phyloP scores from a whole-genome alignment of 345 rosid species.

The Raphanus raphanistrum region DNA sequence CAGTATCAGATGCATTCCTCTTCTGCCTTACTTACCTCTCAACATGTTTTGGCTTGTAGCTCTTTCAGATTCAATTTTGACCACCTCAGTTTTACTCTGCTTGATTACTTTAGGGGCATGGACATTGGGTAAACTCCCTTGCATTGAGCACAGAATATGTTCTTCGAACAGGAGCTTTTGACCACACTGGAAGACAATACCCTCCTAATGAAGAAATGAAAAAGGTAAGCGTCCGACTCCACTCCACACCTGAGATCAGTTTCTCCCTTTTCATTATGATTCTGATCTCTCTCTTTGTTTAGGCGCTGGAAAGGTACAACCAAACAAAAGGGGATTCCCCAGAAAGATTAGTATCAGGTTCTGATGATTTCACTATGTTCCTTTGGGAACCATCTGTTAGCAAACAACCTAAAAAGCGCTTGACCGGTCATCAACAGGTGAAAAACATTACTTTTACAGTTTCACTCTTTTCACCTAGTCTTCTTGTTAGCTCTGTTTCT shows the following conservation, averaged over 20 bases:
- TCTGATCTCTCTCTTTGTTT: conserved; percentile 17
- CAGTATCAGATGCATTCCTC: background rate
- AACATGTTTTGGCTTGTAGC: background rate
- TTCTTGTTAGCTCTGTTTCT: background rate
- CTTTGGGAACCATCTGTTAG: conserved; percentile 92
- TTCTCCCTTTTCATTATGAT: conserved; percentile 3
- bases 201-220: conserved; percentile 87
- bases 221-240: conserved; percentile 48
- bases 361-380: conserved; percentile 95
- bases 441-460: background rate
- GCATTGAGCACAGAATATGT: conserved; percentile 93
- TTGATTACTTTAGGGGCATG: conserved; percentile 70
- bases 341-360: conserved; percentile 94
- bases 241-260: background rate
- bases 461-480: background rate
- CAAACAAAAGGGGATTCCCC: conserved; percentile 79
- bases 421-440: conserved; percentile 97
- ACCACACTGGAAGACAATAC: conserved; percentile 82
- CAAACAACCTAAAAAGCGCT: conserved; percentile 78
- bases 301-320: conserved; percentile 88
- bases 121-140: conserved; percentile 96
- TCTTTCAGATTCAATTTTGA: background rate
- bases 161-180: conserved; percentile 95
- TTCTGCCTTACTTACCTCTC: background rate
- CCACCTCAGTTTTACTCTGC: background rate